A percentile compares a stretch with the other conserved stretches of the same genome.
These are phyloP conservation scores for Ophiosphaerella korrae DNA, from an alignment of 2,329 filamentous ascomycete species.

Conservation along the genomic window DNA sequence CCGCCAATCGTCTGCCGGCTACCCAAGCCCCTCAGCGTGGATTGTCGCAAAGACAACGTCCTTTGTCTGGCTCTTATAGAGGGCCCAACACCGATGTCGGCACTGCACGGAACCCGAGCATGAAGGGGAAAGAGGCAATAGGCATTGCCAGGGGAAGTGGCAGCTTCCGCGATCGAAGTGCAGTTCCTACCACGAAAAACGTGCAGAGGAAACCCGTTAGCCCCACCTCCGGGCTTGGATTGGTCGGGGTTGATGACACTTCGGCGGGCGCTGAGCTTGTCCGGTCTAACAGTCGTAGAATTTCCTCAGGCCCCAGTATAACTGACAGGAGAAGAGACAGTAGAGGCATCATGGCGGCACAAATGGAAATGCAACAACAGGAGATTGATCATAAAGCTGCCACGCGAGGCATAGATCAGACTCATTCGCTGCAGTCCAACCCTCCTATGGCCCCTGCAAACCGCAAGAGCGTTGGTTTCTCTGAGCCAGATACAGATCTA, in stretches of 20 bases:
- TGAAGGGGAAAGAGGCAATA: slow-evolving; percentile 42
- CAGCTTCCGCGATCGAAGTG: slow-evolving; percentile 40
- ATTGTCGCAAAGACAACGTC: slow-evolving; percentile 30
- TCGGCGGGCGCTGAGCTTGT: slow-evolving; percentile 33
- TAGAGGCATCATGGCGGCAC: slow-evolving; percentile 41
- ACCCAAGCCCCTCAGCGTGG: slow-evolving; percentile 22
- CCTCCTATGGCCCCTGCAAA: slow-evolving; percentile 37
- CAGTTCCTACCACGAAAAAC: slow-evolving; percentile 20
- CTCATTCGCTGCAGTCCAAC: slow-evolving; percentile 35
- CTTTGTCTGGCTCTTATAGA: slow-evolving; percentile 12
- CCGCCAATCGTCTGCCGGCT: slow-evolving; percentile 20
- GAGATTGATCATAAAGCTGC: slow-evolving; percentile 43
- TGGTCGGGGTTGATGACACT: slow-evolving; percentile 37
- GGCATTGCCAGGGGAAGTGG: slow-evolving; percentile 28
- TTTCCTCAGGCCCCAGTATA: slow-evolving; percentile 26
- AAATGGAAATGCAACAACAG: slow-evolving; percentile 47
- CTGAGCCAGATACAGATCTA: slow-evolving; percentile 29
- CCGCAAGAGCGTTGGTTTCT: slow-evolving; percentile 51
- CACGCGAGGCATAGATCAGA: slow-evolving; percentile 38
- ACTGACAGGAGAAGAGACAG: slow-evolving; percentile 35
- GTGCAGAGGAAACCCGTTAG: slow-evolving; percentile 30
- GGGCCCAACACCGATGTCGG: slow-evolving; percentile 21
- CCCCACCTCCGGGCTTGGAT: slow-evolving; percentile 36
- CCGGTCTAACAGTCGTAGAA: slow-evolving; percentile 42
- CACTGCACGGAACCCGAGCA: slow-evolving; percentile 28